A percentile compares a stretch with the other conserved stretches of the same genome.
Evolutionary conservation across 2,329 filamentous ascomycete genomes (phyloP).

Genomic region (Talaromyces sp.): DNA sequence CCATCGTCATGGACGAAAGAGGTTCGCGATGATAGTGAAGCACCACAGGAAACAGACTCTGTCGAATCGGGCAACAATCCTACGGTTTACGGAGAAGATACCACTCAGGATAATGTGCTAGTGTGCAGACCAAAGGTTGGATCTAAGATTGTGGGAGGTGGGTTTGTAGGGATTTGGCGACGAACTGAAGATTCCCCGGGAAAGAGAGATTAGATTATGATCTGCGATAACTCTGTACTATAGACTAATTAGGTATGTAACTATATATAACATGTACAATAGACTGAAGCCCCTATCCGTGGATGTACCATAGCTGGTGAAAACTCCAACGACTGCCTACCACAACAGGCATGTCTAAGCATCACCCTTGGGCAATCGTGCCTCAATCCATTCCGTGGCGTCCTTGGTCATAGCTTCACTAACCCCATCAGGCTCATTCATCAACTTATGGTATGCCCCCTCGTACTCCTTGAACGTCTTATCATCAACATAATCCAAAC

Average conservation of each 20-base stretch:
- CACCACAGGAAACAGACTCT: conserved; percentile 6
- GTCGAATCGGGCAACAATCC: background rate
- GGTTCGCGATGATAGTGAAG: conserved; percentile 12
- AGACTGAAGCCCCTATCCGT: background rate
- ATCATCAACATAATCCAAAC: conserved; percentile 53
- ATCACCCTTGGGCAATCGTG: background rate
- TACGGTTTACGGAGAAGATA: conserved; percentile 12
- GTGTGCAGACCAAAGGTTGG: conserved; percentile 52
- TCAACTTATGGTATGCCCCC: conserved; percentile 67
- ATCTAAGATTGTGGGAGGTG: conserved; percentile 43
- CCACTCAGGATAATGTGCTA: conserved; percentile 33
- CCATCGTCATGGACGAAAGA: conserved; percentile 27
- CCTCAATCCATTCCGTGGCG: conserved; percentile 58
- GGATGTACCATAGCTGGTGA: background rate
- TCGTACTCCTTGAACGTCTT: conserved; percentile 68
- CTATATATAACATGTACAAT: background rate
- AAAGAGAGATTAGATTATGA: background rate
- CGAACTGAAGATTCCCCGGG: conserved; percentile 32
- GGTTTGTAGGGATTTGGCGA: conserved; percentile 49
- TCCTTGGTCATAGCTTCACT: conserved; percentile 47
- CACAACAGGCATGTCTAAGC: background rate
- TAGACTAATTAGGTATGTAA: background rate
- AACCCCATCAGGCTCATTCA: conserved; percentile 28
- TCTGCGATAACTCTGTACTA: background rate
- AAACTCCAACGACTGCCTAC: background rate